Evolutionary conservation across 164 flowering plant genomes (phyloP), one percentile per base, ranked within the genome.

Genomic region (Kingdonia uniflora): DNA sequence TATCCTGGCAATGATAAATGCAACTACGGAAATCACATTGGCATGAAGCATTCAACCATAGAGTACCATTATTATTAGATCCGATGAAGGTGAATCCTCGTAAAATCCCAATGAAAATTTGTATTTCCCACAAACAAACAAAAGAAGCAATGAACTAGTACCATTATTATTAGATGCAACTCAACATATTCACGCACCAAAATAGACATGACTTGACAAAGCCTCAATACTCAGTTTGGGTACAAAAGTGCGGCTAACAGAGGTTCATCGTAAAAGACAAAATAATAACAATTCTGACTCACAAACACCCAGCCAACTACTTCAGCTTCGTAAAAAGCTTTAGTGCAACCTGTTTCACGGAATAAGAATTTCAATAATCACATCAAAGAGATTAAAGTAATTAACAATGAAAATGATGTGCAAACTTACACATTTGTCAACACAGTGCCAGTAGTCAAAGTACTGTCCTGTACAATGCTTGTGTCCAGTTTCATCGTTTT

Each of bases 401-500:
- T 35, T 11, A 7, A 13, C 17, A 35, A 52, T 17, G 26, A 33
- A 11, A 17, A 33, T 35, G 16, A 23, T 19, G 45, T n/a, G 57
- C 48, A 42, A 16, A 56, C 96, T 77, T 78, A 88, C 96, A 60
- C 91, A 81, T 76, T 80, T 80, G 65, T 88, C 96, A 47, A 88
- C 60, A 54, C 96, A 88, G 16, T 75, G 75, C 87, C 87, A 85
- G 60, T 88, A 88, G 63, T 88, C 96, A 47, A 88, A 88, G 61
- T 88, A 85, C 52, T 88, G 96, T 47, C 95, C 95, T 2, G 97
- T 88, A 55, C 97, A 88, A 60, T 88, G 97, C 62, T 85, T 88
- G 63, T 81, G 80, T 33, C 95, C 97, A 45, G 65, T 54, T 58
- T 81, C 87, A 70, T 88, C 95, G 16, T 73, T 84, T 65, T 80